Conservation (phyloP, 2,329 filamentous ascomycete genomes). For the Paradendryphiella salina region DNA sequence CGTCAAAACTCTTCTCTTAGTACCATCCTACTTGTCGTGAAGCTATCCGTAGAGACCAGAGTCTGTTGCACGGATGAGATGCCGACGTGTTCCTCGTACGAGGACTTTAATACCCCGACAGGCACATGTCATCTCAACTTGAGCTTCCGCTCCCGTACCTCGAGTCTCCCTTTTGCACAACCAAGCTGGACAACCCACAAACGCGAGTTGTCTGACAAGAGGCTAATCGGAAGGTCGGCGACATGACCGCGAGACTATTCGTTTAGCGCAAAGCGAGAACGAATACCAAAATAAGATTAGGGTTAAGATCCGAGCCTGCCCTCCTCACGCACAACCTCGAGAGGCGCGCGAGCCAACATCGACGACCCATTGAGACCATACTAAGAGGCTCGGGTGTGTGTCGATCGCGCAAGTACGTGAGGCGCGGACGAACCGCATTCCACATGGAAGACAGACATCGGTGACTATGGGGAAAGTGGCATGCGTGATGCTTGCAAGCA, state of each 20-base stretch:
- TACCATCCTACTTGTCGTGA: conserved; percentile 47
- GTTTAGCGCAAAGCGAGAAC: conserved; percentile 52
- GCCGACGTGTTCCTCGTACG: conserved; percentile 76
- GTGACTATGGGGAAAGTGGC: conserved; percentile 78
- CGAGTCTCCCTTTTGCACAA: conserved; percentile 48
- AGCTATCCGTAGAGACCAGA: conserved; percentile 66
- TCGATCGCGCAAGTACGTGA: conserved; percentile 44
- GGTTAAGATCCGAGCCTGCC: conserved; percentile 92
- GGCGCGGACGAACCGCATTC: conserved; percentile 57
- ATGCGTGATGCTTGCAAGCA: conserved; percentile 56
- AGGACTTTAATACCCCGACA: conserved; percentile 70
- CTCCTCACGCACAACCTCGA: conserved; percentile 53
- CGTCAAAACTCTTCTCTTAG: conserved; percentile 54
- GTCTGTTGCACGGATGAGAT: conserved; percentile 70
- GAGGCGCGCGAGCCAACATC: conserved; percentile 43
- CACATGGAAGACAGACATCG: conserved; percentile 68
- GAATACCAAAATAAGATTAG: conserved; percentile 77
- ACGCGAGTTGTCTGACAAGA: conserved; percentile 24
- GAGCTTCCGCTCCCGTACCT: conserved; percentile 52
- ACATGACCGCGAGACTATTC: conserved; percentile 56
- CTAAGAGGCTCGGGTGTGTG: conserved; percentile 65
- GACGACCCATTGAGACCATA: conserved; percentile 58
- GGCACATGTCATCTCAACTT: conserved; percentile 72
- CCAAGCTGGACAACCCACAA: conserved; percentile 22
- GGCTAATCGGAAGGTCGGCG: conserved; percentile 69